A percentile compares a stretch with the other conserved stretches of the same genome.
These are phyloP conservation scores for Kodamaea fungicola DNA, from an alignment of 1,139 yeast species.

Conservation along the genomic window DNA sequence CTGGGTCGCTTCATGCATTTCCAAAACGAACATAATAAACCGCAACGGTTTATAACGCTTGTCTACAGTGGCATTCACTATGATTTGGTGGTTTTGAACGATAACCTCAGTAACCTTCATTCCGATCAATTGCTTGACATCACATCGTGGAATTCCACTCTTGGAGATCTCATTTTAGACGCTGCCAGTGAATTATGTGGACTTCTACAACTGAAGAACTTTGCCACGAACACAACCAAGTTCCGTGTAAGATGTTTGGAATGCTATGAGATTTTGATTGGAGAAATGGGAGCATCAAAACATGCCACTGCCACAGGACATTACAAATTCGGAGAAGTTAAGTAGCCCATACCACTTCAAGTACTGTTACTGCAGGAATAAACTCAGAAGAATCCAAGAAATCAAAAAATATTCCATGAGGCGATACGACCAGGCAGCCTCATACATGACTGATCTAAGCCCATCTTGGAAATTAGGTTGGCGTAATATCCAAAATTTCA, in stretches of 20 bases:
- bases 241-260: conserved; percentile 57
- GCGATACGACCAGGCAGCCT: no score
- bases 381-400: neutral
- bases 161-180: conserved; percentile 22
- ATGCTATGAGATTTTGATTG: conserved; percentile 53
- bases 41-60: conserved; percentile 46
- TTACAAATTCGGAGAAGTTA: conserved; percentile 59
- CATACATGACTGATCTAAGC: no score
- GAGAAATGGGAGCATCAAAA: conserved; percentile 64
- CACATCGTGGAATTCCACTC: conserved; percentile 12
- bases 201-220: conserved; percentile 49
- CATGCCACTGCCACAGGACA: conserved; percentile 71
- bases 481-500: no score
- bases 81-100: conserved; percentile 54
- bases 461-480: no score
- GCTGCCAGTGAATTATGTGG: conserved; percentile 41
- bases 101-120: conserved; percentile 17
- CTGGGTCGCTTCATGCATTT: conserved; percentile 59
- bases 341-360: conserved; percentile 7
- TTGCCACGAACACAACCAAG: conserved; percentile 64
- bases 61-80: conserved; percentile 76
- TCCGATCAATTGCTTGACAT: conserved; percentile 8
- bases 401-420: no score
- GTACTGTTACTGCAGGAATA: neutral
- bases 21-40: conserved; percentile 29